phyloP scores from a whole-genome alignment of 345 rosid genomes.

The Corymbia maculata region DNA sequence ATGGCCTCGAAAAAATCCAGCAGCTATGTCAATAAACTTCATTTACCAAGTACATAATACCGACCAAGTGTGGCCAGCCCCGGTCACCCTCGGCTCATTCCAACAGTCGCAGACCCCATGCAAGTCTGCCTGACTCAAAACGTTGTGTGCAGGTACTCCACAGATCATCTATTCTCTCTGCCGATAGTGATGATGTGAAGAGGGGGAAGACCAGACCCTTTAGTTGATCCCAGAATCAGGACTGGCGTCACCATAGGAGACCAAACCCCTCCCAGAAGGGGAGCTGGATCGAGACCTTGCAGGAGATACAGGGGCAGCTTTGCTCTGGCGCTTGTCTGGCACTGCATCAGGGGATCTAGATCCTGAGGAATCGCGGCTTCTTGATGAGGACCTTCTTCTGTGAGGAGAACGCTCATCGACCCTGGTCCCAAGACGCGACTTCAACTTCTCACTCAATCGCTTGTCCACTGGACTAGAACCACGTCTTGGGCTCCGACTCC shows the following conservation, averaged over 20 bases:
- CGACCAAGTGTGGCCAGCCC: neutral
- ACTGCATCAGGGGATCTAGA: constrained; percentile 36
- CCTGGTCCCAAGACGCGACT: constrained; percentile 63
- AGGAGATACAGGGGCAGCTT: constrained; percentile 19
- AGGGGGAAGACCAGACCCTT: neutral
- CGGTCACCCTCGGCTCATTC: neutral
- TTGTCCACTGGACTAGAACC: constrained; percentile 55
- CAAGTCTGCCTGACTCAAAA: neutral
- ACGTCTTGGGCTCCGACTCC: constrained; percentile 49
- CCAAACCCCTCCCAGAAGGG: constrained; percentile 65
- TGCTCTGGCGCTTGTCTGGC: constrained; percentile 13
- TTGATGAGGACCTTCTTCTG: constrained; percentile 18
- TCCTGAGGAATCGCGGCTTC: constrained; percentile 14
- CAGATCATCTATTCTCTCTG: neutral
- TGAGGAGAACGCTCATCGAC: constrained; percentile 19
- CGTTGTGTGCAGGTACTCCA: neutral
- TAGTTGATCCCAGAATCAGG: constrained; percentile 15
- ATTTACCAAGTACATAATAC: neutral
- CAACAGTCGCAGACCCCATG: neutral
- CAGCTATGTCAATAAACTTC: neutral
- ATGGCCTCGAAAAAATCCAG: neutral
- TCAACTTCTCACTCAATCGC: constrained; percentile 55
- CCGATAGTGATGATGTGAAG: neutral
- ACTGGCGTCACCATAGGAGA: constrained; percentile 70
- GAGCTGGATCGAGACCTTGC: constrained; percentile 53